A percentile compares a stretch with the other conserved stretches of the same genome.
Evolutionary conservation across 179 eudicot species (phyloP).

Genomic region (Beta macrorhiza): DNA sequence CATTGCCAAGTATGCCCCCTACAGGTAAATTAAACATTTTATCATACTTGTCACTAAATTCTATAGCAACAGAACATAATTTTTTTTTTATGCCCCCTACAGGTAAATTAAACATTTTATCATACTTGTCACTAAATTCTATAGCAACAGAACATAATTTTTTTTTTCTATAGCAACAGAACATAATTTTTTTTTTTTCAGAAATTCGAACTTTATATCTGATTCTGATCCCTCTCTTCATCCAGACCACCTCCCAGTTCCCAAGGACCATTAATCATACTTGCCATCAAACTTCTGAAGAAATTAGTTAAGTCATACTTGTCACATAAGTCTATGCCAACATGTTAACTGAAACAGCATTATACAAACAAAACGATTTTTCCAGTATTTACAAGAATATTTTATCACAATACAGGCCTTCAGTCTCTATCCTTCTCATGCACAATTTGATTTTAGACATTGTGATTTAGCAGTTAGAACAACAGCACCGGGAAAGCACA

Average conservation of each 20-base stretch:
- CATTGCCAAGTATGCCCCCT: slow-evolving; percentile 96
- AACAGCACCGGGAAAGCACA: background rate
- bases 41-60: slow-evolving; percentile 10
- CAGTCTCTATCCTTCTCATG: background rate
- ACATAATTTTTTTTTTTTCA: too few relatives aligned
- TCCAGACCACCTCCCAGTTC: background rate
- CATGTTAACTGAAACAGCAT: background rate
- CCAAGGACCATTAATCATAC: background rate
- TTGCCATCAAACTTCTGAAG: background rate
- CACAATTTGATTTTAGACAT: background rate
- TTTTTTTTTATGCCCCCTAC: slow-evolving; percentile 59
- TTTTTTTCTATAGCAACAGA: too few relatives aligned
- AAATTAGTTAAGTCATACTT: background rate
- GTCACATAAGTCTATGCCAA: background rate
- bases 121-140: slow-evolving; percentile 10
- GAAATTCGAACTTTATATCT: too few relatives aligned
- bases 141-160: background rate
- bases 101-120: slow-evolving; percentile 14
- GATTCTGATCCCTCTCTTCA: background rate
- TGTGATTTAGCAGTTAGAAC: background rate
- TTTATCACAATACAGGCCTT: background rate
- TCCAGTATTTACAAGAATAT: background rate
- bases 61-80: background rate
- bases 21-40: slow-evolving; percentile 19
- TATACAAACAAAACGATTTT: background rate